A percentile compares a stretch with the other conserved stretches of the same genome.
Conservation (phyloP, 495 filamentous ascomycete species). For the Penicillium taxi region DNA sequence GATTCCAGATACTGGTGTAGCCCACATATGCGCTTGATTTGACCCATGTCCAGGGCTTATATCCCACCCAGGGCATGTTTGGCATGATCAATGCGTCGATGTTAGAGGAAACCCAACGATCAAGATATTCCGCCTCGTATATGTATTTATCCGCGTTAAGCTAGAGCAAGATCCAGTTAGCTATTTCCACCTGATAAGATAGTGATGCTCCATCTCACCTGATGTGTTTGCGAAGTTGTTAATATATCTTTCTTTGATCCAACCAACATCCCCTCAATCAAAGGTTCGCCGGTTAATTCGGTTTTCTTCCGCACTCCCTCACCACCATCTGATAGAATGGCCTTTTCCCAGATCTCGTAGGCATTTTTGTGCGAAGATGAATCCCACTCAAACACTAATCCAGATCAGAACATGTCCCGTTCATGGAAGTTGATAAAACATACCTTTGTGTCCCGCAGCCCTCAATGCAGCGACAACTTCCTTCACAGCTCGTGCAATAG, state of each 20-base stretch:
- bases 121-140: conserved; percentile 27
- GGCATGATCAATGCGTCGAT: conserved; percentile 64
- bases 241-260: conserved; percentile 27
- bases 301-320: conserved; percentile 41
- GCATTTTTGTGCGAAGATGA: conserved; percentile 24
- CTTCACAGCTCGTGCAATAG: conserved; percentile 36
- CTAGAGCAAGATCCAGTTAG: conserved; percentile 8
- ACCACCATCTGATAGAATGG: conserved; percentile 53
- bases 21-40: conserved; percentile 51
- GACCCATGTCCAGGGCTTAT: conserved; percentile 41
- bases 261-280: conserved; percentile 43
- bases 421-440: not conserved
- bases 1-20: conserved; percentile 62
- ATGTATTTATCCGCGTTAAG: conserved; percentile 28
- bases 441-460: conserved; percentile 38
- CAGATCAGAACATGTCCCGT: not conserved
- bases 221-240: conserved; percentile 19
- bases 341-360: conserved; percentile 39
- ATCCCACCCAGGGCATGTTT: conserved; percentile 45
- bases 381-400: conserved; percentile 40
- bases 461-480: conserved; percentile 37
- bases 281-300: conserved; percentile 49
- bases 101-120: conserved; percentile 48
- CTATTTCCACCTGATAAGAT: too few relatives aligned
- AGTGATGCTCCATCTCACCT: conserved; percentile 8